Evolutionary conservation across 2,329 filamentous ascomycete genomes (phyloP), one percentile per base, ranked within the genome.

Genomic region (Calonectria naviculata): DNA sequence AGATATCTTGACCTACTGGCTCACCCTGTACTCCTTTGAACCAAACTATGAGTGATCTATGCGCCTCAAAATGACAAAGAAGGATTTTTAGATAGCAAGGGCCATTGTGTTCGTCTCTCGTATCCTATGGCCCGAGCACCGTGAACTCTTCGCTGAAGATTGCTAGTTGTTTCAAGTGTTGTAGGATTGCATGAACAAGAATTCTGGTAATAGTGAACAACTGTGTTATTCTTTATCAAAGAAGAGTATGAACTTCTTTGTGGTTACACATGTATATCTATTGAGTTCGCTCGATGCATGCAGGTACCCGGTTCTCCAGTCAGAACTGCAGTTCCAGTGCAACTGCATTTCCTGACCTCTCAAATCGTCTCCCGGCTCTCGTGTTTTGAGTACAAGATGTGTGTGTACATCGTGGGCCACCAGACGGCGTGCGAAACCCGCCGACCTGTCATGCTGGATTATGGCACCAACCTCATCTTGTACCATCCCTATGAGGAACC

Each of bases 401-500:
- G 68, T 28, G 15, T 67, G 1, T 38, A 10, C 12, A 12, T 61
- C 2, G 4, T n/a, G 8, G 19, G 47, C 6, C 70, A 71, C 46
- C 7, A 41, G 7, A 65, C 65, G 5, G 17, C 34, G 6, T 63
- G 66, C 21, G 70, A 71, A n/a, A 66, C 61, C 5, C 62, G 62
- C 2, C 36, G 54, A 12, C 29, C 26, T 7, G 62, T 26, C 8
- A 3, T 71, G 0, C 19, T 67, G 24, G 54, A 65, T 21, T 10
- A 15, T 26, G 29, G 26, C 3, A 21, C 12, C 6, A 17, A 24
- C 15, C 5, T 62, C 1, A 12, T 28, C 15, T 19, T 69, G 5
- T 66, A 41, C 56, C 47, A 71, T 24, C 70, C 70, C 10, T 47
- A 63, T 24, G 62, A 71, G 24, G 8, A 26, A 0, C 70, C 70